A percentile compares a stretch with the other conserved stretches of the same genome.
phyloP scores from a whole-genome alignment of 495 filamentous ascomycete genomes.

The Penicillium soppii region DNA sequence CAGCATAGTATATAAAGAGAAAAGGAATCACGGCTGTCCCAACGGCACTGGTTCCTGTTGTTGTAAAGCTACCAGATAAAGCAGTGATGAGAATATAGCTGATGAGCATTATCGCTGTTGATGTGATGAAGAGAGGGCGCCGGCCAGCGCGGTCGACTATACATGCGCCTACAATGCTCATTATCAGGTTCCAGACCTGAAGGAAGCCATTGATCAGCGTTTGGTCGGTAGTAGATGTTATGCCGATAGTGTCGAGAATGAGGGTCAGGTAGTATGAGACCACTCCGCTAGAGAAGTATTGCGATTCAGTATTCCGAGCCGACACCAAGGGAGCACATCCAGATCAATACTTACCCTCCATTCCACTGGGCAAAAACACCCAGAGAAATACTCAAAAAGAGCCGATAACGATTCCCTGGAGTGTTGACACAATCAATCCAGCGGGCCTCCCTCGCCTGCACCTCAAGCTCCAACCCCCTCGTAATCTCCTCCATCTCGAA shows the following conservation, averaged over 20 bases:
- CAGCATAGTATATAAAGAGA: constrained; percentile 54
- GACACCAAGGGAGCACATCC: too few relatives aligned
- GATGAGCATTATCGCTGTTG: constrained; percentile 53
- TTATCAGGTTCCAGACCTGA: constrained; percentile 11
- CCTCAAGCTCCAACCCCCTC: not conserved
- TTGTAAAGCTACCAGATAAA: constrained; percentile 49
- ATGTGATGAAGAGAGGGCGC: constrained; percentile 49
- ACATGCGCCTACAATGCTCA: constrained; percentile 42
- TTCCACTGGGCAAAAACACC: constrained; percentile 13
- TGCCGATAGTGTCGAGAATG: constrained; percentile 54
- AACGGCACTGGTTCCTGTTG: constrained; percentile 32
- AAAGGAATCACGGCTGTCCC: constrained; percentile 56
- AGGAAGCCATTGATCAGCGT: constrained; percentile 23
- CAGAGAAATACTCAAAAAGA: constrained; percentile 9
- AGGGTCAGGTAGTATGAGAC: constrained; percentile 57
- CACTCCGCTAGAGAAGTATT: constrained; percentile 24
- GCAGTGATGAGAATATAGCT: constrained; percentile 55
- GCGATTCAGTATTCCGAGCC: too few relatives aligned
- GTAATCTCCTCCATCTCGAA: constrained; percentile 6
- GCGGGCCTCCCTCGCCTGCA: not conserved
- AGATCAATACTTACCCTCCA: not conserved
- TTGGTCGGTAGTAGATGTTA: constrained; percentile 43
- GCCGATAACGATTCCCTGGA: constrained; percentile 11
- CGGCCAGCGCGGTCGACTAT: constrained; percentile 55
- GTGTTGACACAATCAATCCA: constrained; percentile 6